Evolutionary conservation across 2,329 filamentous ascomycete species (phyloP), one percentile per base, ranked within the genome.

Genomic region (Triangularia verruculosa): DNA sequence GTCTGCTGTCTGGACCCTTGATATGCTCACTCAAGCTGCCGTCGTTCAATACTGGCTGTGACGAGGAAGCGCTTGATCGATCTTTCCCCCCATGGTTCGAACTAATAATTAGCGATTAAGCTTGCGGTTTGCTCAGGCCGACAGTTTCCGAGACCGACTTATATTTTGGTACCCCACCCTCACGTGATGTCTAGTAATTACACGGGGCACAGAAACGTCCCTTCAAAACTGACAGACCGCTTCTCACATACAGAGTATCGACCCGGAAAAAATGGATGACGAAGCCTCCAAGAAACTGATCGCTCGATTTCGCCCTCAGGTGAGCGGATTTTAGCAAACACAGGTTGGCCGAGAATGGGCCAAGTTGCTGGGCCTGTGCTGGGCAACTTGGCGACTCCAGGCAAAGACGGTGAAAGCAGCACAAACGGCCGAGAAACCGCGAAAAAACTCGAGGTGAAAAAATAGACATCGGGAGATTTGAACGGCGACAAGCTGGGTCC

Each of bases 311-410:
- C 25, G 17, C 24, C 30, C 30, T 47, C 13, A 25, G 30, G 30
- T 34, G 30, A 54, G 52, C 7, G 9, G 20, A 22, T 43, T 24
- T 34, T 43, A 24, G 56, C 30, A 34, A 47, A 57, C 34, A 28
- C 24, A 15, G 25, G 51, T 15, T 47, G 39, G 39, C 39, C 39
- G 24, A 28, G 51, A 54, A 11, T 15, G 52, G 43, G 61, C 64
- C 64, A 66, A 66, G 61, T n/a, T 54, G 56, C 61, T 66, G 47
- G 39, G 39, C 39, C 39, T 47, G 39, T 20, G 39, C 39, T 47
- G 39, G 64, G 61, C 64, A 43, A 57, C 61, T 66, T 62, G 64
- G 61, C 64, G 28, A 39, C 9, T 25, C 39, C 51, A 27, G 17
- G 30, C 30, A 58, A 47, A 58, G 13, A 17, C 39, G 39, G 15